Evolutionary conservation across 306 rosid species (phyloP).

Genomic region (Cicer yamashitae): DNA sequence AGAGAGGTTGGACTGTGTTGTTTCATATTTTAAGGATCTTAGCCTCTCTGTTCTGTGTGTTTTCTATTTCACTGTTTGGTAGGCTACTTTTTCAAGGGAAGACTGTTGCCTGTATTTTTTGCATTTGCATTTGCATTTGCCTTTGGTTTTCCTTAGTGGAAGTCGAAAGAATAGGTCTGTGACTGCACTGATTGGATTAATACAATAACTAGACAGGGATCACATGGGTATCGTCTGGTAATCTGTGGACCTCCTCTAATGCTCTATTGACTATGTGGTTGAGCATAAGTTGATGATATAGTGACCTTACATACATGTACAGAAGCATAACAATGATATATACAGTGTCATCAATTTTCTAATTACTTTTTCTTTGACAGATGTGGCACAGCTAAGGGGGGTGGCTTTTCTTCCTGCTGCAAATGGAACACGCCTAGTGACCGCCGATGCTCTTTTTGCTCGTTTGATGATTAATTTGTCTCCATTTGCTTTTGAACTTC

Average conservation of each 20-base stretch:
- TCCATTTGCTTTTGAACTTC: slow-evolving; percentile 97
- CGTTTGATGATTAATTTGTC: slow-evolving; percentile 84
- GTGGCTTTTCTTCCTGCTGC: slow-evolving; percentile 95
- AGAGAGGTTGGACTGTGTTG: neutral
- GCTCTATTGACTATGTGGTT: slow-evolving; percentile 29
- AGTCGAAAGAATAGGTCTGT: too few relatives aligned
- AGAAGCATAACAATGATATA: slow-evolving; percentile 1
- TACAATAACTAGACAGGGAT: too few relatives aligned
- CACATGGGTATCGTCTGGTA: neutral
- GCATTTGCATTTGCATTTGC: too few relatives aligned
- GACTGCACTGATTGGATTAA: too few relatives aligned
- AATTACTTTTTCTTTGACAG: slow-evolving; percentile 55
- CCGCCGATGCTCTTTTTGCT: slow-evolving; percentile 78
- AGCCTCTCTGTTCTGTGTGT: neutral
- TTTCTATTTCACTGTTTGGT: neutral
- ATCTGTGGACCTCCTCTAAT: neutral
- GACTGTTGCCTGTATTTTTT: too few relatives aligned
- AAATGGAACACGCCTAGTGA: slow-evolving; percentile 92
- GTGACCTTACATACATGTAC: neutral
- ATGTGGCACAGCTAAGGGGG: slow-evolving; percentile 63
- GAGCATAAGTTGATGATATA: slow-evolving; percentile 24
- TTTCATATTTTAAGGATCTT: neutral
- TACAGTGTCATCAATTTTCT: slow-evolving; percentile 14
- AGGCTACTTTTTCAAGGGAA: neutral
- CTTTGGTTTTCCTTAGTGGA: too few relatives aligned